Evolutionary conservation across 2,329 filamentous ascomycete species (phyloP), one percentile per base, ranked within the genome.

Genomic region (Dothistroma pini): DNA sequence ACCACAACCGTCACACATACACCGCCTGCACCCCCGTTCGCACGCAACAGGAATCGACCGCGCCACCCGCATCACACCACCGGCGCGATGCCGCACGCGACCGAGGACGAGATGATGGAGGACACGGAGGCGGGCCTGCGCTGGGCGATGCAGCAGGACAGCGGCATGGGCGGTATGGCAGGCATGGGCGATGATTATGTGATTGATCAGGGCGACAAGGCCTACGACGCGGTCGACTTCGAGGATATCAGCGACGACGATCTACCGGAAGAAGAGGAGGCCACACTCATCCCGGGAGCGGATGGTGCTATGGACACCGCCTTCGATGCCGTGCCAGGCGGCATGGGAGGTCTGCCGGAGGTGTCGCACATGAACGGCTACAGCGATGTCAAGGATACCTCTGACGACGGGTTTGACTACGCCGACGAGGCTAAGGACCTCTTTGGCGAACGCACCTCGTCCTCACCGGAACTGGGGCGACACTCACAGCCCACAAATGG

Each of bases 201-300:
- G 57, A 74, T 83, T 56, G 79, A 80, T 56, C 68, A 74, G 56
- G 83, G 82, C 21, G 89, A 91, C 74, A 99, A 99, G 76, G 93
- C 92, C 58, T 92, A 92, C 62, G 90, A 97, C 77, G 95, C 95
- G 47, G 79, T 95, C 64, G 95, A 99, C 72, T 99, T 83, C 69
- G 91, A 90, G 72, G 91, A 96, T 71, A 93, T 97, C 64, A 89
- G 89, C 66, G 93, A 97, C 73, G 92, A 96, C 71, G 93, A 97
- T 72, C 82, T 96, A 8, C 89, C 91, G 11, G 91, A 95, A 7
- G 91, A 95, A 65, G 87, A 90, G 62, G 84, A 87, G 58, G 68
- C 68, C 14, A 66, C 62, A 7, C 53, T 66, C 41, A 61, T 66
- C 63, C 34, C 54, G 48, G 49, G 67, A n/a, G 65, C 62, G 22